phyloP scores from a whole-genome alignment of 1,284 basidiomycete genomes.

The Irpex sp. region DNA sequence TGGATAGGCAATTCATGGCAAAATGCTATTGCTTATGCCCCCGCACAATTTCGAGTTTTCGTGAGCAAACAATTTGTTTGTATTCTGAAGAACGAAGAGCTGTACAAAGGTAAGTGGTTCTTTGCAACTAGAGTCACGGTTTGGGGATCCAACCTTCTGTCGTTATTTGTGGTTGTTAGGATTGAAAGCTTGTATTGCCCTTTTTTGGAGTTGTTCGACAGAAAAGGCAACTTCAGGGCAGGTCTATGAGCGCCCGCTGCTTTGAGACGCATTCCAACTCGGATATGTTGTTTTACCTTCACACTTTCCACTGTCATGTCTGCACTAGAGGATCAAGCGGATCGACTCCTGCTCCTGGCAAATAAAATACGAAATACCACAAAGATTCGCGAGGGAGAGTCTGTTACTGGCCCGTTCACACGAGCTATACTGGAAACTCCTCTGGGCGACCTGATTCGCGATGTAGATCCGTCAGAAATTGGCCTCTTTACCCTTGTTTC shows the following conservation, averaged over 20 bases:
- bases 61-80: not conserved
- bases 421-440: slow-evolving; percentile 56
- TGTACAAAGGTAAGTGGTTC: too few species aligned
- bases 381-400: slow-evolving; percentile 5
- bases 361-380: slow-evolving; percentile 33
- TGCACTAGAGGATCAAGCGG: slow-evolving; percentile 39
- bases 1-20: too few species aligned
- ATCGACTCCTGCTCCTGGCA: slow-evolving; percentile 36
- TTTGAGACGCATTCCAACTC: not conserved
- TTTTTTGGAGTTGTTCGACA: not conserved
- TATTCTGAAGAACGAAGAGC: too few species aligned
- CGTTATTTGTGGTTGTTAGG: not conserved
- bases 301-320: slow-evolving; percentile 29
- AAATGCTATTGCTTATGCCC: too few species aligned
- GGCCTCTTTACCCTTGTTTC: slow-evolving; percentile 62
- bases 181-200: not conserved
- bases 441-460: slow-evolving; percentile 72
- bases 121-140: too few species aligned
- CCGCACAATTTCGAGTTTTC: too few species aligned
- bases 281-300: too few species aligned
- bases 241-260: not conserved
- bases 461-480: slow-evolving; percentile 70
- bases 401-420: slow-evolving; percentile 38
- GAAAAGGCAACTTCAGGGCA: not conserved
- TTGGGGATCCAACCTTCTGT: not conserved